phyloP scores from a whole-genome alignment of 257 asterid genomes.

The Verbascum thapsus region DNA sequence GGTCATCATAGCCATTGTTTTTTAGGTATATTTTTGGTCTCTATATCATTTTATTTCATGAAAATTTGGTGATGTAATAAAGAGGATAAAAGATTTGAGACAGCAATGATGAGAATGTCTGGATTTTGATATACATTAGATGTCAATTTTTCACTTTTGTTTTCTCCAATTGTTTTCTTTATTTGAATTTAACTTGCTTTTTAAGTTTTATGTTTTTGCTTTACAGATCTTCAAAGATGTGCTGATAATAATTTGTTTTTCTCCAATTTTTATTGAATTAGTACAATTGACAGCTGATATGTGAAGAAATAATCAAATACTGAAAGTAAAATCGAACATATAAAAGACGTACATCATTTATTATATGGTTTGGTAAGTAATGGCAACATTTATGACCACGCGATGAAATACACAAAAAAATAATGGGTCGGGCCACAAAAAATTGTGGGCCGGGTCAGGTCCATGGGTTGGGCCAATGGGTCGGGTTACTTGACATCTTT shows the following conservation, averaged over 20 bases:
- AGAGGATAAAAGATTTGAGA: slow-evolving; percentile 38
- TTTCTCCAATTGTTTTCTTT: slow-evolving; percentile 31
- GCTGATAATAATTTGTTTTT: slow-evolving; percentile 44
- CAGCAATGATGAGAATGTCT: slow-evolving; percentile 79
- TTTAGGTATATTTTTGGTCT: too few relatives aligned
- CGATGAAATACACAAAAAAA: too few relatives aligned
- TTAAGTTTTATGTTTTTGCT: slow-evolving; percentile 48
- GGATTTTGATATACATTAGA: slow-evolving; percentile 50
- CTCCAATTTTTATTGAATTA: slow-evolving; percentile 14
- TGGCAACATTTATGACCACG: too few relatives aligned
- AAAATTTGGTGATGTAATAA: slow-evolving; percentile 24
- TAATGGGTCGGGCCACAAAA: too few relatives aligned
- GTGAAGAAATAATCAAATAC: too few relatives aligned
- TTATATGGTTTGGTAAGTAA: too few relatives aligned
- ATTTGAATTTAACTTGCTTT: slow-evolving; percentile 35
- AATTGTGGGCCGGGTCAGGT: too few relatives aligned
- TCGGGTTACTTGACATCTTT: too few relatives aligned
- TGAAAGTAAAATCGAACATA: too few relatives aligned
- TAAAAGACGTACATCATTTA: too few relatives aligned
- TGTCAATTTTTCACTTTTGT: slow-evolving; percentile 39
- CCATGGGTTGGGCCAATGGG: too few relatives aligned
- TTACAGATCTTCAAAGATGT: slow-evolving; percentile 62
- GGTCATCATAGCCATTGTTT: slow-evolving; percentile 50
- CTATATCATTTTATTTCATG: not conserved
- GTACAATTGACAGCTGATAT: slow-evolving; percentile 45